A percentile compares a stretch with the other conserved stretches of the same genome.
phyloP scores from a whole-genome alignment of 495 filamentous ascomycete species.

The Penicillium canariense region DNA sequence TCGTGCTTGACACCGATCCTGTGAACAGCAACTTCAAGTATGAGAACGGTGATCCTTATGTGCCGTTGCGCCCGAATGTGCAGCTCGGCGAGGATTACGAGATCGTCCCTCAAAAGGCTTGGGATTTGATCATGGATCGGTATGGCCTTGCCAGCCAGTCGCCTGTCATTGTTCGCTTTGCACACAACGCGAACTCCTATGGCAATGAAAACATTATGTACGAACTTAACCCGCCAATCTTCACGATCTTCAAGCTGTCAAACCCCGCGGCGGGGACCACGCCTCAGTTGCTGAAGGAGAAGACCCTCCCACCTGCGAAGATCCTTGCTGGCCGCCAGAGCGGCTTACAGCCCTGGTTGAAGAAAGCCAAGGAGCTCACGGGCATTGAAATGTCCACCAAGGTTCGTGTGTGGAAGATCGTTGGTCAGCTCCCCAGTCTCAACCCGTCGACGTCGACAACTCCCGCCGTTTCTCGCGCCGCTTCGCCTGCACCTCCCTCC shows the following conservation, averaged over 20 bases:
- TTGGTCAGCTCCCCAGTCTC: constrained; percentile 47
- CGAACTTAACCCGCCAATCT: constrained; percentile 81
- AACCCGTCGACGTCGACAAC: constrained; percentile 51
- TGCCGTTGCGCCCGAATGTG: constrained; percentile 74
- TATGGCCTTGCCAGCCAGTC: constrained; percentile 72
- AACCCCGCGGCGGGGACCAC: constrained; percentile 55
- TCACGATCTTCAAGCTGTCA: constrained; percentile 79
- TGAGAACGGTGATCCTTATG: constrained; percentile 58
- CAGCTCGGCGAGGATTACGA: constrained; percentile 66
- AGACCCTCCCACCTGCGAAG: constrained; percentile 54
- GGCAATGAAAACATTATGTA: constrained; percentile 67
- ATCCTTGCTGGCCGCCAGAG: constrained; percentile 67
- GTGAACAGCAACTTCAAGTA: constrained; percentile 44
- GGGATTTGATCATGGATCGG: constrained; percentile 78
- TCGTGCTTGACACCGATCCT: constrained; percentile 45
- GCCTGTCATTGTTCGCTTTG: constrained; percentile 70
- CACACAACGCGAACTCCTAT: constrained; percentile 67
- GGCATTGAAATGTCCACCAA: constrained; percentile 66
- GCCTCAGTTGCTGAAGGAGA: constrained; percentile 57
- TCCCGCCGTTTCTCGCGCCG: constrained; percentile 56
- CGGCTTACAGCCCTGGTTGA: constrained; percentile 69
- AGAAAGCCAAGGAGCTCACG: constrained; percentile 61
- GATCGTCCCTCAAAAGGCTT: constrained; percentile 72
- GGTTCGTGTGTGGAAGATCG: constrained; percentile 75
- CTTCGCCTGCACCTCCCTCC: constrained; percentile 46